These are phyloP conservation scores for Penium margaritaceum DNA, from an alignment of 139 green algal species.

Conservation along the genomic window DNA sequence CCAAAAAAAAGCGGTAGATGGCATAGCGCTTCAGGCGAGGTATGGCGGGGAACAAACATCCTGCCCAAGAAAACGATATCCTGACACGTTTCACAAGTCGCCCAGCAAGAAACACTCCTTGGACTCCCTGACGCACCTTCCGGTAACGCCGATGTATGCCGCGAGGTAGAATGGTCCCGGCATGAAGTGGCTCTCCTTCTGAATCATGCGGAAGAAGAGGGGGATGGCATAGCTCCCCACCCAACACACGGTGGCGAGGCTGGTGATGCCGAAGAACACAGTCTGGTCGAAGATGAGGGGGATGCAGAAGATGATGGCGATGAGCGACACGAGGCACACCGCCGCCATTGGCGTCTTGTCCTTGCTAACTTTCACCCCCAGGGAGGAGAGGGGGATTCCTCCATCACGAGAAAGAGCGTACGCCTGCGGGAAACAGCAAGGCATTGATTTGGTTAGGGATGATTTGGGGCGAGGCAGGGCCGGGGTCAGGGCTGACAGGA, in stretches of 20 bases:
- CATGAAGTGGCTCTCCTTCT: not conserved
- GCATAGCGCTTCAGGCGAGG: no score
- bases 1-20: no score
- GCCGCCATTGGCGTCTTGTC: not conserved
- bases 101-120: no score
- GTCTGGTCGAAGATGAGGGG: not conserved
- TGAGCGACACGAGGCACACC: not conserved
- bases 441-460: no score
- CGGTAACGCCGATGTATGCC: constrained; percentile 9
- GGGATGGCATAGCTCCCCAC: constrained; percentile 17
- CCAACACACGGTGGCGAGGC: constrained; percentile 3
- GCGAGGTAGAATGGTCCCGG: constrained; percentile 19
- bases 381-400: not conserved
- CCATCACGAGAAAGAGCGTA: constrained; percentile 8
- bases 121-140: no score
- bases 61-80: no score
- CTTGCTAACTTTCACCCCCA: not conserved
- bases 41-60: no score
- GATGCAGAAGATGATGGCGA: not conserved
- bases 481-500: no score
- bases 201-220: constrained; percentile 31
- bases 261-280: constrained; percentile 7
- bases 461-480: no score
- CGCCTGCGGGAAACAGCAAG: constrained; percentile 5
- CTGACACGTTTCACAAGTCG: no score